Conservation (phyloP, 331 rosid genomes). For the Saraca asoca region DNA sequence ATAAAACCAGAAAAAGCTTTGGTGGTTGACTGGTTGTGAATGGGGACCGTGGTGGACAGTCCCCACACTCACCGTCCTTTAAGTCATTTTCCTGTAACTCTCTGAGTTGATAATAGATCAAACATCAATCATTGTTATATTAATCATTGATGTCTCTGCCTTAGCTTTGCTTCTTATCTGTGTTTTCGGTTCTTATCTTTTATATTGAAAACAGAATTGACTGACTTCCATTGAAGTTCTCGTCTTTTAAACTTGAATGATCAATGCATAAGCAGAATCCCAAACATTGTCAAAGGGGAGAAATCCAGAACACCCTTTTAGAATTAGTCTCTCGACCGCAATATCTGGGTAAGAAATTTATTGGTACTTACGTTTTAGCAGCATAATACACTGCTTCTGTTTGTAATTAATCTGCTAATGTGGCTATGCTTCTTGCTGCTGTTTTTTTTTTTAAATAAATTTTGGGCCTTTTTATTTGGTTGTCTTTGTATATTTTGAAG, state of each 20-base stretch:
- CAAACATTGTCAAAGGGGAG: conserved; percentile 28
- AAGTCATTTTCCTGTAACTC: conserved; percentile 17
- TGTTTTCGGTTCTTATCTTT: background rate
- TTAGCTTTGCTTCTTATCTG: conserved; percentile 7
- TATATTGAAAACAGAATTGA: background rate
- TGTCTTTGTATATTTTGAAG: too few relatives aligned
- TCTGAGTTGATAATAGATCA: conserved; percentile 34
- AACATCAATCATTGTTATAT: conserved; percentile 24
- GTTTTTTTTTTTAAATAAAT: too few relatives aligned
- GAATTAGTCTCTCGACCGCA: too few relatives aligned
- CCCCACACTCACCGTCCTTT: conserved; percentile 10
- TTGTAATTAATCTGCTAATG: too few relatives aligned
- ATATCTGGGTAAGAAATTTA: too few relatives aligned
- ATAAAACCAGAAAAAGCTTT: conserved; percentile 25
- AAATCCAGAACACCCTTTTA: background rate
- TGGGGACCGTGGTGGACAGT: conserved; percentile 16
- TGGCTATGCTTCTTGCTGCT: background rate
- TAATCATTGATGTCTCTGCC: background rate
- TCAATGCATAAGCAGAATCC: conserved; percentile 29
- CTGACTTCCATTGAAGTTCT: conserved; percentile 3
- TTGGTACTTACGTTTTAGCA: too few relatives aligned
- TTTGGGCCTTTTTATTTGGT: background rate
- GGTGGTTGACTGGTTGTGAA: conserved; percentile 18
- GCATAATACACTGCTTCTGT: too few relatives aligned
- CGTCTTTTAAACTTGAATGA: background rate